Percentiles rank a stretch among this genome's conserved stretches.
Evolutionary conservation across 2,329 filamentous ascomycete species (phyloP).

Genomic region (Aureobasidium subglaciale): DNA sequence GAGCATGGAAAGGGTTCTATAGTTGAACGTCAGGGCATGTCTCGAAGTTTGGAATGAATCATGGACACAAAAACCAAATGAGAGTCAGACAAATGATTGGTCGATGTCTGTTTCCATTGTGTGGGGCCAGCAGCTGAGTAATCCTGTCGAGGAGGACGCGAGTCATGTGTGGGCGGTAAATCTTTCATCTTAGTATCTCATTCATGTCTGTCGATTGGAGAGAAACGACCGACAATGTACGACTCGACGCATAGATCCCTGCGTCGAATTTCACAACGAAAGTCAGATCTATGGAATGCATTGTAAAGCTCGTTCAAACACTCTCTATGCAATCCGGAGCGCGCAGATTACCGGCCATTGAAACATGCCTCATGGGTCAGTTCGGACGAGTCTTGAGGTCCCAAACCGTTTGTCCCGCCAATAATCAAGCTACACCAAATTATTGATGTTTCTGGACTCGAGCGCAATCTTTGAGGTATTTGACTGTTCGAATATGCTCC

Average conservation of each 20-base stretch:
- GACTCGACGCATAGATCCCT: too few species aligned
- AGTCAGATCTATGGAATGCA: too few species aligned
- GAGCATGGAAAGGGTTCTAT: not conserved
- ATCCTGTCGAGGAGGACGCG: not conserved
- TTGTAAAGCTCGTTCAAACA: too few species aligned
- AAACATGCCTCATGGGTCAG: too few species aligned
- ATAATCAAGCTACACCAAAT: not conserved
- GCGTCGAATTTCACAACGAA: too few species aligned
- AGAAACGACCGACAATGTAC: too few species aligned
- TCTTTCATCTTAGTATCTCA: too few species aligned
- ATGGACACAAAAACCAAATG: not conserved
- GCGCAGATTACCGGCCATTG: too few species aligned
- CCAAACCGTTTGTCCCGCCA: not conserved
- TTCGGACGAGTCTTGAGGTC: not conserved
- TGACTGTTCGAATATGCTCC: not conserved
- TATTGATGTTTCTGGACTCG: not conserved
- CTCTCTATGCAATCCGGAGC: too few species aligned
- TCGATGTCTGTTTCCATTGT: not conserved
- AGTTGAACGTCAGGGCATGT: not conserved
- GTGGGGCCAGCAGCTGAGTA: not conserved
- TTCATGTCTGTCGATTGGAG: too few species aligned
- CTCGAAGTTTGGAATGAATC: not conserved
- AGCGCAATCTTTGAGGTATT: not conserved
- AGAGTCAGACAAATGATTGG: not conserved
- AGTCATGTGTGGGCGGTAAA: too few species aligned